Base-by-base conservation (phyloP, 1,139 yeast species). In the Yamadazyma spencermartinsiae region DNA sequence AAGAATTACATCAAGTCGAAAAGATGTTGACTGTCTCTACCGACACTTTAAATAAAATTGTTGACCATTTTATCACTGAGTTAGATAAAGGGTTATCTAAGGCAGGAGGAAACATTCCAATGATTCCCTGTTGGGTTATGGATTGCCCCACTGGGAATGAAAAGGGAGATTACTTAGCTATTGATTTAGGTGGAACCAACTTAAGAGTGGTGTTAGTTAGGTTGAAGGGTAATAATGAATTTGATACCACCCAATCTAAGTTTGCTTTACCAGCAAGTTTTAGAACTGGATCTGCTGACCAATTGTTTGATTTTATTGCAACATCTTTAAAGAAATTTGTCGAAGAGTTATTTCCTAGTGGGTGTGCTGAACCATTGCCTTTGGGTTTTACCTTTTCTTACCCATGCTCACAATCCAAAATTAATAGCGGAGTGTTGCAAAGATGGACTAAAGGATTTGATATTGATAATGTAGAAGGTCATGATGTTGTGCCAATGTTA, bases 361-460 rank as follows among this genome's bases (percentile, higher is more conserved):
- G 89, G 40, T 72, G 70, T 35, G 49, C 51, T 2, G 54, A 56
- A 21, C 63, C 67, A 12, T 69, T 88, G 49, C 95, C 95, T 32
- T 74, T 90, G 54, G 98, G 98, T 35, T 92, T 92, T 76, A 92
- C 98, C 16, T 92, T 92, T 72, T 85, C 95, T 18, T 92, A 83
- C 69, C 98, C 98, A 41, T 88, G 92, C 45, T 73, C 89, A 33
- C 98, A 92, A 68, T 63, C 71, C 49, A 85, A 83, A 43, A 88
- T 92, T 58, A 84, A 87, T 68, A 74, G 79, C 52, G 98, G 98
- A 59, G 63, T 86, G 41, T 76, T 92, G 60, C 96, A 88, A 73
- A 79, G 94, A 65, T 92, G 98, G 98, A 92, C 98, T 45, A 92
- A 92, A 72, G 98, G 98, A 49, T 92, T 87, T 65, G 96, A 92